These are phyloP conservation scores for Emericellopsis cladophorae DNA, from an alignment of 2,329 filamentous ascomycete species.

Conservation along the genomic window DNA sequence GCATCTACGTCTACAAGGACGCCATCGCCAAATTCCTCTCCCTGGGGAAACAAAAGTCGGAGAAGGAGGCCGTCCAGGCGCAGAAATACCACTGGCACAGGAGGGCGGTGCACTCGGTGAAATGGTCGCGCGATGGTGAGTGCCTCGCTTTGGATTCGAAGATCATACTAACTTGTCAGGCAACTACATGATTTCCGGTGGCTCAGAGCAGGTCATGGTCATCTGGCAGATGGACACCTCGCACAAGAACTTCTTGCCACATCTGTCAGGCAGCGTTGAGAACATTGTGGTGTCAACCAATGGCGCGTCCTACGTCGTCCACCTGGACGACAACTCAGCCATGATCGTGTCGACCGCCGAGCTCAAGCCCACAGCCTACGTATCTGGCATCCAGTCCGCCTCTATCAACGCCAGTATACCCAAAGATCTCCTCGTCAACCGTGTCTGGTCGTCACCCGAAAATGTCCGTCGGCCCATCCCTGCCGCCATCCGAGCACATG, in stretches of 20 bases:
- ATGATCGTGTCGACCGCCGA: slow-evolving; percentile 88
- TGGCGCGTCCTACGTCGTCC: slow-evolving; percentile 72
- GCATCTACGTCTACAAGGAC: slow-evolving; percentile 73
- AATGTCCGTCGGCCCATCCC: slow-evolving; percentile 38
- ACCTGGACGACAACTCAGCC: slow-evolving; percentile 82
- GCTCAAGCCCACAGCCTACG: slow-evolving; percentile 69
- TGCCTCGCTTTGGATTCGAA: neutral
- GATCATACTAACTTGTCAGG: slow-evolving; percentile 31
- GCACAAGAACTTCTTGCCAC: slow-evolving; percentile 73
- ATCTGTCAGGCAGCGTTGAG: slow-evolving; percentile 75
- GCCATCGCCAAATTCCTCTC: slow-evolving; percentile 45
- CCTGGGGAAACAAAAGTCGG: slow-evolving; percentile 21
- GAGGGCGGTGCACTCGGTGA: slow-evolving; percentile 67
- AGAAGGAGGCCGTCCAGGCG: slow-evolving; percentile 37
- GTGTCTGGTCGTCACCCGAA: slow-evolving; percentile 32
- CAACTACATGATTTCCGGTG: slow-evolving; percentile 89
- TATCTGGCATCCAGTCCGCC: slow-evolving; percentile 67
- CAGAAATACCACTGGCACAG: slow-evolving; percentile 86
- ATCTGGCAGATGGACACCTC: slow-evolving; percentile 89
- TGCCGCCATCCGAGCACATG: slow-evolving; percentile 47
- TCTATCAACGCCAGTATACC: slow-evolving; percentile 35
- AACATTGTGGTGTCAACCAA: slow-evolving; percentile 69
- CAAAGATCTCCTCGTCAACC: slow-evolving; percentile 38
- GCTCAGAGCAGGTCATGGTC: slow-evolving; percentile 77
- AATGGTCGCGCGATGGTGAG: slow-evolving; percentile 84